Evolutionary conservation across 2,329 filamentous ascomycete species (phyloP).

Genomic region (Microcyclospora pomicola): DNA sequence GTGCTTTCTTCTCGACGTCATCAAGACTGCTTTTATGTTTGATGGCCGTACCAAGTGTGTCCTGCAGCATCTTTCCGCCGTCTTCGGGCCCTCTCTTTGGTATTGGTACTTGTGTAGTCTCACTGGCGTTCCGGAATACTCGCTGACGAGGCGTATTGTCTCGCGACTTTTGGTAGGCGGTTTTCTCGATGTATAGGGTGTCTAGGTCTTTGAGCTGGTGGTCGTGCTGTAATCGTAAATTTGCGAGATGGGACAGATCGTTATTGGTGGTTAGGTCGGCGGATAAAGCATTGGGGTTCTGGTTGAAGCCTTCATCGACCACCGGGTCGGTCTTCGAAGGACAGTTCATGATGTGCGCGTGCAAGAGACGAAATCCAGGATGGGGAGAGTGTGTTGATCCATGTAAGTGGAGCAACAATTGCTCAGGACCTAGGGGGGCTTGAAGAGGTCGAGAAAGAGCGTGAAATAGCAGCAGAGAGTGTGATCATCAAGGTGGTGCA

Average conservation of each 20-base stretch:
- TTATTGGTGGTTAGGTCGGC: slow-evolving; percentile 48
- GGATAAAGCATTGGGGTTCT: slow-evolving; percentile 44
- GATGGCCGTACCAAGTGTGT: slow-evolving; percentile 8
- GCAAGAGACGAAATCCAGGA: too few species aligned
- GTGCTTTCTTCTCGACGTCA: slow-evolving; percentile 10
- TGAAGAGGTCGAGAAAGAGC: too few species aligned
- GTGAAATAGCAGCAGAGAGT: too few species aligned
- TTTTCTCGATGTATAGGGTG: slow-evolving; percentile 11
- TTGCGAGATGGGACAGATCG: slow-evolving; percentile 48
- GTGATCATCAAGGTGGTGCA: too few species aligned
- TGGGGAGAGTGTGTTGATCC: too few species aligned
- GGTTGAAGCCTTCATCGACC: slow-evolving; percentile 43
- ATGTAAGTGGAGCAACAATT: too few species aligned
- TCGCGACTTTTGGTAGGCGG: background rate
- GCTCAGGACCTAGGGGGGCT: too few species aligned
- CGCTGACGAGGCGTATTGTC: background rate
- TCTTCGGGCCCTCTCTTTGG: background rate
- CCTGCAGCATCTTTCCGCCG: slow-evolving; percentile 8
- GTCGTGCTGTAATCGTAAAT: slow-evolving; percentile 39
- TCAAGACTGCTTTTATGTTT: slow-evolving; percentile 5
- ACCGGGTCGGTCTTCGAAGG: slow-evolving; percentile 47
- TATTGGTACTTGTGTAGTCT: background rate
- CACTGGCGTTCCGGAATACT: background rate
- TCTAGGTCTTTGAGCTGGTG: slow-evolving; percentile 24
- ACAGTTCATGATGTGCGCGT: slow-evolving; percentile 42